These are phyloP conservation scores for Juglanconis oblonga DNA, from an alignment of 2,329 filamentous ascomycete species.

Conservation along the genomic window DNA sequence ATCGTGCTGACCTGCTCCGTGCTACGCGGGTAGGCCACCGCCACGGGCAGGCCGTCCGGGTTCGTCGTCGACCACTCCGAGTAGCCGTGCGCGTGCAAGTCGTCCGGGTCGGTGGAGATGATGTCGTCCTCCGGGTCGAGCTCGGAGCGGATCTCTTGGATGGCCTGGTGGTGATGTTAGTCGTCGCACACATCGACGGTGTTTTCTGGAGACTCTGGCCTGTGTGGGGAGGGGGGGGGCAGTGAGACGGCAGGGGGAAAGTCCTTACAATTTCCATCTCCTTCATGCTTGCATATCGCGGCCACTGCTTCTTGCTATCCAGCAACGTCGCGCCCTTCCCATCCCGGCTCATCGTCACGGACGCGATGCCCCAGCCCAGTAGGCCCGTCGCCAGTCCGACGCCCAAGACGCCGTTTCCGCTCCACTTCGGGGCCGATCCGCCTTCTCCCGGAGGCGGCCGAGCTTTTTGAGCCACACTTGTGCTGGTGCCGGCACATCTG, in stretches of 20 bases:
- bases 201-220: not conserved
- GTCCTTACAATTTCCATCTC: constrained; percentile 40
- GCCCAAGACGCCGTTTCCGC: constrained; percentile 32
- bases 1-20: constrained; percentile 60
- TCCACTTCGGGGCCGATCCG: constrained; percentile 26
- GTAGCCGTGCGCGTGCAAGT: constrained; percentile 61
- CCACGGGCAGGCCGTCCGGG: constrained; percentile 57
- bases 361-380: constrained; percentile 40
- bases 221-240: not conserved
- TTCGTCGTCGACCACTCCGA: constrained; percentile 66
- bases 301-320: constrained; percentile 24
- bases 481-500: constrained; percentile 8
- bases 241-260: not conserved
- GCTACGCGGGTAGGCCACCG: constrained; percentile 60
- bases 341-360: constrained; percentile 23
- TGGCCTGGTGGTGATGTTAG: constrained; percentile 39
- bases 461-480: too few relatives aligned
- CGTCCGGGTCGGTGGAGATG: constrained; percentile 61
- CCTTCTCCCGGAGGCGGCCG: not conserved
- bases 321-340: constrained; percentile 25
- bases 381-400: constrained; percentile 38
- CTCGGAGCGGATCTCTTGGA: constrained; percentile 51
- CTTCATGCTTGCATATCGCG: constrained; percentile 38
- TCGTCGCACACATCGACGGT: not conserved
- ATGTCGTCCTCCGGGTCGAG: constrained; percentile 47